phyloP scores from a whole-genome alignment of 768 basidiomycete genomes.

The Pilatotrama ljubarskyi region DNA sequence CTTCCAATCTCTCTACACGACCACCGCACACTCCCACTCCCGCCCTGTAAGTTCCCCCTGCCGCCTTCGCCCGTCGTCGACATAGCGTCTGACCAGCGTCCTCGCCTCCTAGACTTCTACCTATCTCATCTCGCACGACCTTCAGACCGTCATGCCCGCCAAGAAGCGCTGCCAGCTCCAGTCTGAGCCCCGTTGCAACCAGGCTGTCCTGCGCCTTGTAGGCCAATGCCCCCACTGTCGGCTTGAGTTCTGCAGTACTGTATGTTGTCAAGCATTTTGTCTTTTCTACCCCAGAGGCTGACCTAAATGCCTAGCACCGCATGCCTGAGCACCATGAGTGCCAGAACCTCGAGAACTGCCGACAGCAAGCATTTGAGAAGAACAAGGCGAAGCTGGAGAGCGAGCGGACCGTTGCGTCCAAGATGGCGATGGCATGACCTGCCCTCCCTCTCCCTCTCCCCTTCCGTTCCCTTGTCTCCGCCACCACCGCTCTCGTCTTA shows the following conservation, averaged over 20 bases:
- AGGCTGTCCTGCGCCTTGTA: slow-evolving; percentile 79
- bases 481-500: slow-evolving; percentile 7
- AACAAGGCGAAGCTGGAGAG: slow-evolving; percentile 88
- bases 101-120: neutral
- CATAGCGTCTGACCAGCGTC: neutral
- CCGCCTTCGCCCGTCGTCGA: neutral
- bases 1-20: slow-evolving; percentile 13
- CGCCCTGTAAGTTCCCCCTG: slow-evolving; percentile 5
- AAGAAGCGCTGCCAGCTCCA: slow-evolving; percentile 88
- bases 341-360: slow-evolving; percentile 79
- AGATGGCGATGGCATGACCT: slow-evolving; percentile 76
- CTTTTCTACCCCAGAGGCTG: slow-evolving; percentile 5
- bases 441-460: slow-evolving; percentile 17
- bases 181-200: slow-evolving; percentile 61
- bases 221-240: slow-evolving; percentile 84
- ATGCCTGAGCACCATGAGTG: slow-evolving; percentile 89
- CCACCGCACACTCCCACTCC: slow-evolving; percentile 13
- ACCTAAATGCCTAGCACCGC: slow-evolving; percentile 60
- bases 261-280: slow-evolving; percentile 39
- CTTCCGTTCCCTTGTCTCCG: slow-evolving; percentile 10
- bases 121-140: slow-evolving; percentile 23
- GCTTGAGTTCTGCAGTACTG: slow-evolving; percentile 73
- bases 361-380: slow-evolving; percentile 83
- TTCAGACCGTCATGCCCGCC: slow-evolving; percentile 55
- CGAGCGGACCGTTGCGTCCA: slow-evolving; percentile 83